Evolutionary conservation across 2,329 filamentous ascomycete genomes (phyloP), one percentile per base, ranked within the genome.

Genomic region (Colletotrichum somersetense): DNA sequence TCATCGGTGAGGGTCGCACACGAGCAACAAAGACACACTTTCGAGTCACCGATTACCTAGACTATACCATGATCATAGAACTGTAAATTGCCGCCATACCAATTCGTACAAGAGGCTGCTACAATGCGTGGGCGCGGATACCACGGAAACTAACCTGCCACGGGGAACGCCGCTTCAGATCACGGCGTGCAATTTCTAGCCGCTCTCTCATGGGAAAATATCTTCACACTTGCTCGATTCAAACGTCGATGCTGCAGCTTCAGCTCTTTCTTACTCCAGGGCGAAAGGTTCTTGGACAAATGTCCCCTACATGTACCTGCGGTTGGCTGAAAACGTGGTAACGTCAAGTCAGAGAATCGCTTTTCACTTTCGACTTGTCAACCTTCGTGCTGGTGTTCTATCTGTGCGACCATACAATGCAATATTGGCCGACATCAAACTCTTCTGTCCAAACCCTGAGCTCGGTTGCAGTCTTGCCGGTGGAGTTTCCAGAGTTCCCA

Each of bases 1-100:
- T 50, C 66, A 69, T 72, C 69, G 69, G 53, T 69, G 66, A 72
- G 23, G 53, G 53, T n/a, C 66, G 46, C 53, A 46, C 44, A 23
- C 44, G 40, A 57, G 65, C 65, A 62, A 14, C 61, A 14, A 53
- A 53, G 59, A 61, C 59, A 59, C 66, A 42, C 63, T 12, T 12
- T 62, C 46, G 23, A 59, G 59, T 46, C 46, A 53, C 66, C 46
- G n/a, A 46, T 61, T 16, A 33, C 33, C 42, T 52, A 40, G 56
- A 4, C 26, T 3, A 33, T 63, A 57, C 64, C 38, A 46, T 67
- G 18, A 40, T 30, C 23, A 46, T 23, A 44, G 52, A 57, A 20
- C 23, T 48, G 44, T 35, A 44, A 30, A 62, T 50, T 62, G 64
- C 64, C 62, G 30, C 18, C 26, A 23, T 26, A 44, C 16, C 42